A percentile compares a stretch with the other conserved stretches of the same genome.
Evolutionary conservation across 2,329 filamentous ascomycete genomes (phyloP).

Genomic region (Fusarium sublunatum): DNA sequence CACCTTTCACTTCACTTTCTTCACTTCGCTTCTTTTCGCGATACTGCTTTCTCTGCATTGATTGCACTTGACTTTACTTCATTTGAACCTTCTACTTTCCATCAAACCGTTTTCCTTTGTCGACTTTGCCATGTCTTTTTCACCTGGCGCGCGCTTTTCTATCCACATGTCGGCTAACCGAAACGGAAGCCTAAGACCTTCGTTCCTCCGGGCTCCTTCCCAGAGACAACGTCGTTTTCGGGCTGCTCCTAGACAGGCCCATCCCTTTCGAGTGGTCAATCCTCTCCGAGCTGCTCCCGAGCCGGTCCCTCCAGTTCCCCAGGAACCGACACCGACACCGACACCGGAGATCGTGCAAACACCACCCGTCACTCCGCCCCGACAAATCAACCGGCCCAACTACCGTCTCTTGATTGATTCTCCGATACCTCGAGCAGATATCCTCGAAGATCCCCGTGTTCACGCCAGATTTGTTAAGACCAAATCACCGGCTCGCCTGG

Average conservation of each 20-base stretch:
- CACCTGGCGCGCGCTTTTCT: conserved; percentile 10
- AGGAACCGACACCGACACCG: background rate
- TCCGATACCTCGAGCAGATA: conserved; percentile 19
- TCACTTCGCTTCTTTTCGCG: background rate
- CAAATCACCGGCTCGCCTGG: conserved; percentile 7
- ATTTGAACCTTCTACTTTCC: conserved; percentile 3
- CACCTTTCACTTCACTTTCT: background rate
- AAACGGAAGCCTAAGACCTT: conserved; percentile 20
- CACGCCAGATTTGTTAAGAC: conserved; percentile 18
- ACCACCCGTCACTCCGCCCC: conserved; percentile 21
- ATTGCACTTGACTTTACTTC: conserved; percentile 7
- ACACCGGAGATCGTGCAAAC: background rate
- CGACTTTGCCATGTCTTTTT: conserved; percentile 21
- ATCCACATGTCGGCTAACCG: conserved; percentile 23
- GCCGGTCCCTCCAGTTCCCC: conserved; percentile 3
- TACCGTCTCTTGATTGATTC: conserved; percentile 30
- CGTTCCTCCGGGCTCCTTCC: conserved; percentile 17
- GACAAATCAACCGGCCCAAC: conserved; percentile 23
- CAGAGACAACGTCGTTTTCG: conserved; percentile 18
- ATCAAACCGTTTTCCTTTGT: background rate
- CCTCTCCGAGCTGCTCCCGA: background rate
- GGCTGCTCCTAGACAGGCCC: conserved; percentile 1
- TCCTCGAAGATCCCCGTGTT: conserved; percentile 21
- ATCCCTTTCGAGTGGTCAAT: too few species aligned
- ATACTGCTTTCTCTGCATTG: conserved; percentile 1